Evolutionary conservation across 371 early-diverging fungal species (phyloP).

Genomic region (Nematocida sp.): DNA sequence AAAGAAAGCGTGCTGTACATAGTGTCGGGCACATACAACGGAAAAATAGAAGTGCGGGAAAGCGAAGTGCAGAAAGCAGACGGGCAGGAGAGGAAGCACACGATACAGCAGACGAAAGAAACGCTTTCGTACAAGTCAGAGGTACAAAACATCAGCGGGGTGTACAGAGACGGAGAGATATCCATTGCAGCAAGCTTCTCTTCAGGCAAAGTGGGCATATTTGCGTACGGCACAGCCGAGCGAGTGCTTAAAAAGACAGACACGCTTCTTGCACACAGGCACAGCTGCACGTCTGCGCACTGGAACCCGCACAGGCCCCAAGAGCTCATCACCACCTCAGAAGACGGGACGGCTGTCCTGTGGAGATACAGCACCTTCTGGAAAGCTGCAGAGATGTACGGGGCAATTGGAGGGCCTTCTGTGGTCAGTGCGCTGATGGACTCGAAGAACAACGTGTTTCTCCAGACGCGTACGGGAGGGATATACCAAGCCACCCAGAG

Average conservation of each 20-base stretch:
- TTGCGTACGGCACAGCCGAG: not conserved
- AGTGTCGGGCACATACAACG: not conserved
- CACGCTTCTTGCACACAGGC: not conserved
- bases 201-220: slow-evolving; percentile 7
- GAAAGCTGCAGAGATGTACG: not conserved
- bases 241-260: not conserved
- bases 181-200: not conserved
- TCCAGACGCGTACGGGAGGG: not conserved
- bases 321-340: not conserved
- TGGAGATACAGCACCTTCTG: not conserved
- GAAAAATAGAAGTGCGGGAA: not conserved
- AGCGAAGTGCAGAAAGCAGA: too few species aligned
- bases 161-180: not conserved
- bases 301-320: not conserved
- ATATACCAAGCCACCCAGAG: not conserved
- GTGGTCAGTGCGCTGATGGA: not conserved
- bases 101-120: not conserved
- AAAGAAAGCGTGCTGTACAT: not conserved
- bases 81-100: not conserved
- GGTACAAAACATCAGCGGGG: not conserved
- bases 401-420: not conserved
- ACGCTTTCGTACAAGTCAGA: not conserved
- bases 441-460: not conserved
- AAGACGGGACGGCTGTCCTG: not conserved
- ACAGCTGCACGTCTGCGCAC: not conserved